Evolutionary conservation across 1,284 basidiomycete species (phyloP).

Genomic region (Rhodotorula sp.): DNA sequence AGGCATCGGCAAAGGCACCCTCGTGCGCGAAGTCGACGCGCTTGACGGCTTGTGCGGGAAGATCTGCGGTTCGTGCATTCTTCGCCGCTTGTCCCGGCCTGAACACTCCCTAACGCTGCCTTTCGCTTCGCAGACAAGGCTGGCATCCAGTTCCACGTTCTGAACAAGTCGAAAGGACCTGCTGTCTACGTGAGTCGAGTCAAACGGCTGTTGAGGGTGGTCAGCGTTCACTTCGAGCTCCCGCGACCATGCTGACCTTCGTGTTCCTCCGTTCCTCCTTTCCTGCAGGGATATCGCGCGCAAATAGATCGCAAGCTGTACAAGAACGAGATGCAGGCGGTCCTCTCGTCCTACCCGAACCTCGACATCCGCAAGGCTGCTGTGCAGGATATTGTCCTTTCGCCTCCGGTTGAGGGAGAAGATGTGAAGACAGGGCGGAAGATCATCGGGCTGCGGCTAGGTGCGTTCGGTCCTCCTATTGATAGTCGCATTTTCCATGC

Average conservation of each 20-base stretch:
- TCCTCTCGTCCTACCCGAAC: constrained; percentile 63
- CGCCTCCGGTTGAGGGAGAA: constrained; percentile 42
- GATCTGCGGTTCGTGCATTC: constrained; percentile 36
- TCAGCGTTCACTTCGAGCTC: neutral
- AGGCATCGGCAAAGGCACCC: constrained; percentile 80
- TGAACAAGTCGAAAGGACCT: constrained; percentile 80
- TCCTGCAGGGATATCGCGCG: constrained; percentile 71
- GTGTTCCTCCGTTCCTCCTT: no score
- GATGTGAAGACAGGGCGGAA: constrained; percentile 49
- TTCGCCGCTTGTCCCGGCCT: neutral
- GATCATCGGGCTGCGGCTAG: constrained; percentile 67
- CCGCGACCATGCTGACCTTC: neutral
- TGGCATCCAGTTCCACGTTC: constrained; percentile 79
- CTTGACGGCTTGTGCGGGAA: constrained; percentile 50
- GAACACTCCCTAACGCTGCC: no score
- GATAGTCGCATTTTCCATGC: no score
- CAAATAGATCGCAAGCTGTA: constrained; percentile 83
- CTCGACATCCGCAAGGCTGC: constrained; percentile 69
- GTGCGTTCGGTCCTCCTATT: constrained; percentile 50
- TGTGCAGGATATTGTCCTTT: constrained; percentile 74
- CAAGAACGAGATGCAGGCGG: constrained; percentile 72
- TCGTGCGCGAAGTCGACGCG: constrained; percentile 84
- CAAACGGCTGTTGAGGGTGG: no score
- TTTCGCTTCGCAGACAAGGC: constrained; percentile 62
- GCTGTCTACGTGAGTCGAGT: constrained; percentile 72